Conservation (phyloP, 2,329 filamentous ascomycete genomes). For the Lachnellula occidentalis region DNA sequence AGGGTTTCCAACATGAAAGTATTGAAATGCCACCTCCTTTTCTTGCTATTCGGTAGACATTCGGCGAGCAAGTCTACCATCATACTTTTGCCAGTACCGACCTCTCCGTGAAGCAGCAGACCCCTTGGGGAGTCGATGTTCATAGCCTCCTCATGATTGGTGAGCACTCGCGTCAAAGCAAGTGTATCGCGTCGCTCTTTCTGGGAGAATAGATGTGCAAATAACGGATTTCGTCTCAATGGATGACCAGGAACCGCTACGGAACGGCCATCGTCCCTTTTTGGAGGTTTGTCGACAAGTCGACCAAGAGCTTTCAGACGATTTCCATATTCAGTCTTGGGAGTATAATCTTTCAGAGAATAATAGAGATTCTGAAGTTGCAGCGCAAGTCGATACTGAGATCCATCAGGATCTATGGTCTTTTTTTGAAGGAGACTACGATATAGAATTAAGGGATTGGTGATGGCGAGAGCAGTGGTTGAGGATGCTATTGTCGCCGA, state of each 20-base stretch:
- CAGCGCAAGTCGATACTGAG: slow-evolving; percentile 67
- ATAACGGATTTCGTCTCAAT: slow-evolving; percentile 53
- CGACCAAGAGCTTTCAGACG: slow-evolving; percentile 56
- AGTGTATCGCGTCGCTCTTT: slow-evolving; percentile 51
- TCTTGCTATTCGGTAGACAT: slow-evolving; percentile 66
- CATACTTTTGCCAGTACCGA: slow-evolving; percentile 81
- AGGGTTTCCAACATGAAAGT: slow-evolving; percentile 79
- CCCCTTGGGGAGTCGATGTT: slow-evolving; percentile 67
- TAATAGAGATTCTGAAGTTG: slow-evolving; percentile 74
- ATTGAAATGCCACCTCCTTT: slow-evolving; percentile 76
- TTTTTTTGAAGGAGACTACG: slow-evolving; percentile 56
- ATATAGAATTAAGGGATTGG: slow-evolving; percentile 73
- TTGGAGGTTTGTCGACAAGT: slow-evolving; percentile 30
- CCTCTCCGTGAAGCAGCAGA: slow-evolving; percentile 72
- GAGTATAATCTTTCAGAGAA: slow-evolving; percentile 72
- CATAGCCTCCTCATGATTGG: slow-evolving; percentile 65
- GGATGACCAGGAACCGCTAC: slow-evolving; percentile 50
- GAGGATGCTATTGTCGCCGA: slow-evolving; percentile 30
- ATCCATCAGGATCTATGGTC: slow-evolving; percentile 61
- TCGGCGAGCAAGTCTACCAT: slow-evolving; percentile 78
- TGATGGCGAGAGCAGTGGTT: slow-evolving; percentile 49
- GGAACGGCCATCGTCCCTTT: slow-evolving; percentile 31
- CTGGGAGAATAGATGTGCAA: slow-evolving; percentile 53
- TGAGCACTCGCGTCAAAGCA: slow-evolving; percentile 64
- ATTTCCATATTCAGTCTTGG: slow-evolving; percentile 61